Evolutionary conservation across 352 stramenopile genomes (phyloP), one percentile per base, ranked within the genome.

Genomic region (Phytophthora idaei): DNA sequence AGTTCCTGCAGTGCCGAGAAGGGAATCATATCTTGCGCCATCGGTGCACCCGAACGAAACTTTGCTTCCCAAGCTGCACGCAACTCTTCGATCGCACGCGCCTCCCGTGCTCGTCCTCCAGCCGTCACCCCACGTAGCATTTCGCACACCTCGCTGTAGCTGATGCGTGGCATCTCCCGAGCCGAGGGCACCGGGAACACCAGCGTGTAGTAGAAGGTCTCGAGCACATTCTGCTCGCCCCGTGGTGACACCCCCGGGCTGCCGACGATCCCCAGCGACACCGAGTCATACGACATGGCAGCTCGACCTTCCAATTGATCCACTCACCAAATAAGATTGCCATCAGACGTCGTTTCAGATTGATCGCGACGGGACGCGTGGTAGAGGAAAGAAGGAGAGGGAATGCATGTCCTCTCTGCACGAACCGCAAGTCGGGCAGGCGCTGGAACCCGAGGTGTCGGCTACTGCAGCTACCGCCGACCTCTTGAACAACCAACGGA

Each of bases 201-300:
- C 28, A 94, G 69, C 36, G 81, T 89, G 75, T 94, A 94, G 64
- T 81, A 86, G 69, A 86, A 93, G 34, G 81, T 32, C 28, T 70
- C 58, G 10, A 4, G 12, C 6, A 37, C 77, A 50, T 57, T 75
- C 49, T 79, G 73, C 14, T 59, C 48, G 17, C 58, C 65, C 8
- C 80, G 81, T 4, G 85, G 83, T 7, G 80, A 90, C 34, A 61
- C 45, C 39, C 80, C 71, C 5, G 80, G 74, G 34, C 80, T 89
- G 6, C 64, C 46, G 29, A 56, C 48, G 7, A 74, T 45, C 15
- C 67, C 67, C 29, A 92, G 66, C 14, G 69, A 67, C 28, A 90
- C 63, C 28, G 83, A 77, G 55, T 80, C 65, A 57, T 87, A 88
- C 45, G 64, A 44, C 75, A 81, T 81, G 31, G 6, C 21, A 27